Evolutionary conservation across 1,284 basidiomycete genomes (phyloP).

Genomic region (Peniophora sp.): DNA sequence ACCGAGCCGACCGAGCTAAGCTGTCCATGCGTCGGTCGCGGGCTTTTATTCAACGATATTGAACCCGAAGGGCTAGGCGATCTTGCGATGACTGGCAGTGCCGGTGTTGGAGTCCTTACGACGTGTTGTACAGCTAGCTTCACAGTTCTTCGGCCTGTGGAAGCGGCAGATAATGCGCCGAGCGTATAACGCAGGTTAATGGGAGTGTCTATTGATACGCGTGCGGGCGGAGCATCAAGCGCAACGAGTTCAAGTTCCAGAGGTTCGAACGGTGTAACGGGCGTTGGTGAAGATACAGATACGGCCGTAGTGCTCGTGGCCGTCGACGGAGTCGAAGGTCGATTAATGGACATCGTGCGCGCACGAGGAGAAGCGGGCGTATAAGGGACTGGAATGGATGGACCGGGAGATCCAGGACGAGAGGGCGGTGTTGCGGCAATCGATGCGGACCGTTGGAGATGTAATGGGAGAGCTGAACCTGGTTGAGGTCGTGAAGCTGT

Average conservation of each 20-base stretch:
- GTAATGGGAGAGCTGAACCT: conserved; percentile 60
- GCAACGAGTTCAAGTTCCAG: conserved; percentile 56
- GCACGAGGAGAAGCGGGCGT: conserved; percentile 50
- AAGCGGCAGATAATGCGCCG: conserved; percentile 35
- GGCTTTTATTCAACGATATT: no score
- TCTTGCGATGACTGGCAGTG: conserved; percentile 5
- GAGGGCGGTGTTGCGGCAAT: conserved; percentile 35
- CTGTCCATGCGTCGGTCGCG: conserved; percentile 4
- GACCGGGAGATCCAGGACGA: conserved; percentile 31
- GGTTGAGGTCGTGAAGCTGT: conserved; percentile 34
- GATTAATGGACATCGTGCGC: conserved; percentile 23
- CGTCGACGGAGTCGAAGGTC: conserved; percentile 39
- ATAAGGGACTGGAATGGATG: conserved; percentile 30
- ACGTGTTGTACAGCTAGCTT: conserved; percentile 60
- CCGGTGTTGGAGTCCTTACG: conserved; percentile 20
- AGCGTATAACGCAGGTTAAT: conserved; percentile 50
- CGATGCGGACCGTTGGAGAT: conserved; percentile 52
- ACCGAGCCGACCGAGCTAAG: conserved; percentile 1
- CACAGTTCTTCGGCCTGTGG: conserved; percentile 31
- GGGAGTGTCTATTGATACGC: conserved; percentile 42
- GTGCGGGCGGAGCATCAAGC: conserved; percentile 36
- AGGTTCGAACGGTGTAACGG: conserved; percentile 28
- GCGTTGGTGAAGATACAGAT: conserved; percentile 11
- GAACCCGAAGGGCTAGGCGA: conserved; percentile 2
- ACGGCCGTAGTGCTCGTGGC: conserved; percentile 12